A percentile compares a stretch with the other conserved stretches of the same genome.
These are phyloP conservation scores for Sideroxylon spinosum DNA, from an alignment of 179 eudicot species.

Conservation along the genomic window DNA sequence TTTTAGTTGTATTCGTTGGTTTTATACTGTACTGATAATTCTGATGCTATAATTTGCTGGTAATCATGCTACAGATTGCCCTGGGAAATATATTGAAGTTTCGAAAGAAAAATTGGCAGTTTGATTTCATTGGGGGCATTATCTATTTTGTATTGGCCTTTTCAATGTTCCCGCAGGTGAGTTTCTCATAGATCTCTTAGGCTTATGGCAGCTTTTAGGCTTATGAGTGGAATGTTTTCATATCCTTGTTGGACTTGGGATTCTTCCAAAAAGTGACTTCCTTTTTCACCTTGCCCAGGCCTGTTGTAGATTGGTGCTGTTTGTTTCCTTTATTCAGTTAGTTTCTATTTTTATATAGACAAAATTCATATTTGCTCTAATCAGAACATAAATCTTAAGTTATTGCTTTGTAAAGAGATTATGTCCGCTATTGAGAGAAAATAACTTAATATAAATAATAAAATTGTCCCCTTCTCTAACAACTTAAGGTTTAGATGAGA, in stretches of 20 bases:
- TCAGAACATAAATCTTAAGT: background rate
- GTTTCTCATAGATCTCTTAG: slow-evolving; percentile 5
- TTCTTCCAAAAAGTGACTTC: background rate
- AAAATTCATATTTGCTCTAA: background rate
- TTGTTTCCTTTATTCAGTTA: background rate
- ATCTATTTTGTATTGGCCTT: slow-evolving; percentile 82
- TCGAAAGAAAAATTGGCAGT: slow-evolving; percentile 98
- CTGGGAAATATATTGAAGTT: slow-evolving; percentile 93
- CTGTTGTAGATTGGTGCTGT: background rate
- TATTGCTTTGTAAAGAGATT: background rate
- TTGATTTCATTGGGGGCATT: slow-evolving; percentile 91
- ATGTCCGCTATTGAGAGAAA: background rate
- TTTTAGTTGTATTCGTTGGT: background rate
- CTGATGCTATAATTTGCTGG: slow-evolving; percentile 5
- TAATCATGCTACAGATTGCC: slow-evolving; percentile 66
- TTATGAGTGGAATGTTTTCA: background rate
- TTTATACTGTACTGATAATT: background rate
- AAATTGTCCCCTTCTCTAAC: too few species aligned
- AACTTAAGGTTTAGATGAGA: too few species aligned
- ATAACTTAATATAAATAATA: too few species aligned
- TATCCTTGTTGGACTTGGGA: slow-evolving; percentile 2
- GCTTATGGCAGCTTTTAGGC: background rate
- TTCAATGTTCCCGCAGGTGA: slow-evolving; percentile 98
- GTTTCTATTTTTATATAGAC: background rate
- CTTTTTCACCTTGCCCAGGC: background rate